Evolutionary conservation across 139 green algal genomes (phyloP).

Genomic region (Astrephomene gubernaculifera): DNA sequence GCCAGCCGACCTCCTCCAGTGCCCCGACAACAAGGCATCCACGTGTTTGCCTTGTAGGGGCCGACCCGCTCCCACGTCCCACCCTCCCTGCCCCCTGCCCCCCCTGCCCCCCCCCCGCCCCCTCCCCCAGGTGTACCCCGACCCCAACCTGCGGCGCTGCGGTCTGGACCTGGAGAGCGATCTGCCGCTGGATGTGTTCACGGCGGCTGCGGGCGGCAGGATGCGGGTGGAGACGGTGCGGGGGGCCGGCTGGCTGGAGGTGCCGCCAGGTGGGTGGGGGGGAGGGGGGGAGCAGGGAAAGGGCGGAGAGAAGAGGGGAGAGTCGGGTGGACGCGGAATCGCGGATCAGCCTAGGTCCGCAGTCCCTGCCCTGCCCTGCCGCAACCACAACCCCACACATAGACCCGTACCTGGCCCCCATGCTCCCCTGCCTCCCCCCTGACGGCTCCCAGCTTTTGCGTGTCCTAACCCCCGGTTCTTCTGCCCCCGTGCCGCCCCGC

Average conservation of each 20-base stretch:
- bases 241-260: slow-evolving; percentile 18
- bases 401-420: neutral
- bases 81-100: neutral
- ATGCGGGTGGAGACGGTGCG: slow-evolving; percentile 47
- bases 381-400: neutral
- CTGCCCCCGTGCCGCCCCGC: neutral
- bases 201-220: slow-evolving; percentile 35
- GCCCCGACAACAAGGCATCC: neutral
- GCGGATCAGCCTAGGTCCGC: neutral
- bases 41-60: neutral
- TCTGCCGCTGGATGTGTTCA: slow-evolving; percentile 36
- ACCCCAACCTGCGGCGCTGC: slow-evolving; percentile 5
- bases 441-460: neutral
- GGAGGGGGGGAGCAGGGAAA: neutral
- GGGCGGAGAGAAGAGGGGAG: too few relatives aligned
- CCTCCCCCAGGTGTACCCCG: slow-evolving; percentile 28
- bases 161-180: slow-evolving; percentile 51
- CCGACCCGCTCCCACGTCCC: neutral
- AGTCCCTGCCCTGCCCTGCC: neutral
- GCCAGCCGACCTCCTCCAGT: neutral
- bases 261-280: slow-evolving; percentile 46
- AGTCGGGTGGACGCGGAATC: too few relatives aligned
- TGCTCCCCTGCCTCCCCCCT: too few relatives aligned
- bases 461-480: neutral
- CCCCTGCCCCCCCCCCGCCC: neutral